These are phyloP conservation scores for Exophiala calicioides DNA, from an alignment of 2,329 filamentous ascomycete genomes.

Conservation along the genomic window DNA sequence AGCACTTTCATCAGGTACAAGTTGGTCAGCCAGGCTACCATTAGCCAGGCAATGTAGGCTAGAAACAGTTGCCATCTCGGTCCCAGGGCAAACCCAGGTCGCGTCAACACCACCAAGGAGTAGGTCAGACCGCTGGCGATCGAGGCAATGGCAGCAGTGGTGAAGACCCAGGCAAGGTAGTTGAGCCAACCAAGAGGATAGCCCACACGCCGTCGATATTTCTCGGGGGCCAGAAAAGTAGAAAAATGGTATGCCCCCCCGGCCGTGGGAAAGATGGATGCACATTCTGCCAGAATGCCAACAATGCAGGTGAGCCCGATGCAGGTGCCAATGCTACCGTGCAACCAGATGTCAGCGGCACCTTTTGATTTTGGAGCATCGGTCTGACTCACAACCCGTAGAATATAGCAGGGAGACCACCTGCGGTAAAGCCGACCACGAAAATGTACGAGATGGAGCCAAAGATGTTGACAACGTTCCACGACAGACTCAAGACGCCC, in stretches of 20 bases:
- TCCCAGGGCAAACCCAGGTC: not conserved
- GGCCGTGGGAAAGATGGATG: not conserved
- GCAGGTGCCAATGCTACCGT: not conserved
- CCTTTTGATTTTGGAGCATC: not conserved
- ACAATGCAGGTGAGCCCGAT: not conserved
- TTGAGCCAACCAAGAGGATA: not conserved
- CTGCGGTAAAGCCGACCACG: not conserved
- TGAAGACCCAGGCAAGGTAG: not conserved
- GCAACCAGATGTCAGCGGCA: not conserved
- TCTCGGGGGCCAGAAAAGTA: not conserved
- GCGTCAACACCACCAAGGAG: not conserved
- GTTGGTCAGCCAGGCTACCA: not conserved
- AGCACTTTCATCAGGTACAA: not conserved
- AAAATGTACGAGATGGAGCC: not conserved
- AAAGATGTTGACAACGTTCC: constrained; percentile 1
- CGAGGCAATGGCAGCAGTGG: not conserved
- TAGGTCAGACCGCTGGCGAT: not conserved
- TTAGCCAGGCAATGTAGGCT: not conserved
- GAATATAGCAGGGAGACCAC: not conserved
- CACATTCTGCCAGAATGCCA: not conserved
- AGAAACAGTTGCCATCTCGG: not conserved
- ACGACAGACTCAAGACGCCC: not conserved
- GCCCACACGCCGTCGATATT: not conserved
- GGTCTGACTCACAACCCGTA: not conserved
- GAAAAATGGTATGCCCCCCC: not conserved